Evolutionary conservation across 768 basidiomycete species (phyloP).

Genomic region (Coprinopsis strossmayeri): DNA sequence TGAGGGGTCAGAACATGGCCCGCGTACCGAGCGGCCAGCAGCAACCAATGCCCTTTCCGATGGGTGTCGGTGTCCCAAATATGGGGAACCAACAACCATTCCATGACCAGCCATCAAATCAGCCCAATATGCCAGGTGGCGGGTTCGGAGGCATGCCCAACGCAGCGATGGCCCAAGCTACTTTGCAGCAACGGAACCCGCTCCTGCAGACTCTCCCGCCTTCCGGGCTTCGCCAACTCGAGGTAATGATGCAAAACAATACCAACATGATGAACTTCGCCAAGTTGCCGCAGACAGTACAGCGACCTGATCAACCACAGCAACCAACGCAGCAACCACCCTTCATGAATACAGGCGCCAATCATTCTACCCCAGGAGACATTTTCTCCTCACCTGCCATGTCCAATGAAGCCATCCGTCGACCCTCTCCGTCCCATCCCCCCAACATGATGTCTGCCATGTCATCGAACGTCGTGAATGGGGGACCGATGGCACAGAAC

Average conservation of each 20-base stretch:
- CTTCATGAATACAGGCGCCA: conserved; percentile 26
- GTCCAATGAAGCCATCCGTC: conserved; percentile 39
- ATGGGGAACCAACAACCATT: conserved; percentile 19
- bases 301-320: conserved; percentile 23
- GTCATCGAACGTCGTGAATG: conserved; percentile 2
- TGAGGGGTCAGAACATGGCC: conserved; percentile 33
- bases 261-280: conserved; percentile 28
- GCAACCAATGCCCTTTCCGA: conserved; percentile 38
- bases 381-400: conserved; percentile 44
- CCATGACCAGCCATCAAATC: conserved; percentile 26
- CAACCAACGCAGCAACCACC: conserved; percentile 26
- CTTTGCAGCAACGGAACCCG: conserved; percentile 16
- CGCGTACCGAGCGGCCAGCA: conserved; percentile 36
- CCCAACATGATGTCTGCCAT: conserved; percentile 19
- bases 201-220: conserved; percentile 21
- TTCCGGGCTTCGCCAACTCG: conserved; percentile 31
- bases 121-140: conserved; percentile 30
- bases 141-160: conserved; percentile 34
- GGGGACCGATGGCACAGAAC: conserved; percentile 6
- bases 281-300: conserved; percentile 24
- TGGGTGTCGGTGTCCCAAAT: conserved; percentile 25
- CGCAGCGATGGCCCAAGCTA: conserved; percentile 17
- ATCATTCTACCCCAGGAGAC: conserved; percentile 33
- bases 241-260: conserved; percentile 41
- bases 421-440: conserved; percentile 38